Base-by-base conservation (phyloP, 2,329 filamentous ascomycete species). In the Mycogone perniciosa region DNA sequence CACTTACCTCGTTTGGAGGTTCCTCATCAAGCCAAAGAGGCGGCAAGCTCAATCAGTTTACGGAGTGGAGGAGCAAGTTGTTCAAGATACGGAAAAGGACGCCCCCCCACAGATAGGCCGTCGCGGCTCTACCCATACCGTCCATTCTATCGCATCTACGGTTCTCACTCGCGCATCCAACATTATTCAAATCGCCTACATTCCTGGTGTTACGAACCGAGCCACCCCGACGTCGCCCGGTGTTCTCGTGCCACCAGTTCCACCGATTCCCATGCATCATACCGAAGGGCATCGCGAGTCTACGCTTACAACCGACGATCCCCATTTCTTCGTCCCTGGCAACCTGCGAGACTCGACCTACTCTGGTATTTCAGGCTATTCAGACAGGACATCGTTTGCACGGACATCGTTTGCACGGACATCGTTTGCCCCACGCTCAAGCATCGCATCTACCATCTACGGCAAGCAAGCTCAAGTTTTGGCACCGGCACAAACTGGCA, bases 161-260 rank as follows among this genome's bases (percentile, higher is more conserved):
- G 90, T 97, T 53, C 80, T 96, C 54, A 97, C 93, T 13, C 85
- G 93, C 55, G 93, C 93, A 44, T 97, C 93, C 63, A 99, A 99
- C 74, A 92, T 99, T 66, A 99, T 99, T 62, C 93, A 97, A 71
- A 99, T 99, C 70, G 93, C 93, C 50, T 99, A 97, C 69, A 97
- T 99, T 58, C 93, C 93, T 10, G 93, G 93, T 54, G 91, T 97
- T 62, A 96, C 89, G 54, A 96, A 96, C 71, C 82, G 92, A 59
- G 90, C 91, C 9, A 84, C 85, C 6, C 87, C 88, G 5, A 85
- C 86, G n/a, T 92, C 89, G 1, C 88, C 89, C 3, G 84, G 82
- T 37, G 74, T 89, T 20, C 79, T 92, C 46, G 87, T 95, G 4
- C 90, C 91, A n/a, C 92, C 92, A 0, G 91, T 99, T 4, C 93